phyloP scores from a whole-genome alignment of 2,329 filamentous ascomycete genomes.

The Aureobasidium sp. region DNA sequence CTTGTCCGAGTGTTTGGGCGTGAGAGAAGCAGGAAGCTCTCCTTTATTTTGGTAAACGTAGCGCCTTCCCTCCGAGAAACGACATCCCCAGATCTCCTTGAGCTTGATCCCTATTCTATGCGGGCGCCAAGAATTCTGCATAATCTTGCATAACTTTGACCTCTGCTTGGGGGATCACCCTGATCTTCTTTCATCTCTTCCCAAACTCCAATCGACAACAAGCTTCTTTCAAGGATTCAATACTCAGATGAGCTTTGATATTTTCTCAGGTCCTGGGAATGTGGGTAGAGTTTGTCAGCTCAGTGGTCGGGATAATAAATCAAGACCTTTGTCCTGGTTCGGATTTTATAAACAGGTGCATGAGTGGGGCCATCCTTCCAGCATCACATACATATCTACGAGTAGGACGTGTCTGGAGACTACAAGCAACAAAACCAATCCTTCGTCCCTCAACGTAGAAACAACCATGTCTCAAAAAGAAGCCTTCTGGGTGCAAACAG shows the following conservation, averaged over 20 bases:
- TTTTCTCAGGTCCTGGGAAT: too few relatives aligned
- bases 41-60: constrained; percentile 9
- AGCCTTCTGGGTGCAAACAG: constrained; percentile 9
- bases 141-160: too few relatives aligned
- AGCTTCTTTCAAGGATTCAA: too few relatives aligned
- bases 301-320: neutral
- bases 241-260: too few relatives aligned
- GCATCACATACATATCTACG: neutral
- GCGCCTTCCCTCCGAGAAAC: neutral
- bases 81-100: neutral
- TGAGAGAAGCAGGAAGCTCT: neutral
- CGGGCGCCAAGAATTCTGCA: neutral
- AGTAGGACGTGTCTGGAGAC: neutral
- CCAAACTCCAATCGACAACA: neutral
- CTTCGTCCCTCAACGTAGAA: neutral
- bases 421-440: neutral
- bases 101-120: neutral
- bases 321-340: neutral
- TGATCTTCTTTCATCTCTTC: neutral
- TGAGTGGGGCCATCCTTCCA: neutral
- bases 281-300: neutral
- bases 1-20: neutral
- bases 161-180: neutral
- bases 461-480: neutral
- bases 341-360: neutral